A percentile compares a stretch with the other conserved stretches of the same genome.
These are phyloP conservation scores for Saccharomycopsis fodiens DNA, from an alignment of 805 yeast species.

Conservation along the genomic window DNA sequence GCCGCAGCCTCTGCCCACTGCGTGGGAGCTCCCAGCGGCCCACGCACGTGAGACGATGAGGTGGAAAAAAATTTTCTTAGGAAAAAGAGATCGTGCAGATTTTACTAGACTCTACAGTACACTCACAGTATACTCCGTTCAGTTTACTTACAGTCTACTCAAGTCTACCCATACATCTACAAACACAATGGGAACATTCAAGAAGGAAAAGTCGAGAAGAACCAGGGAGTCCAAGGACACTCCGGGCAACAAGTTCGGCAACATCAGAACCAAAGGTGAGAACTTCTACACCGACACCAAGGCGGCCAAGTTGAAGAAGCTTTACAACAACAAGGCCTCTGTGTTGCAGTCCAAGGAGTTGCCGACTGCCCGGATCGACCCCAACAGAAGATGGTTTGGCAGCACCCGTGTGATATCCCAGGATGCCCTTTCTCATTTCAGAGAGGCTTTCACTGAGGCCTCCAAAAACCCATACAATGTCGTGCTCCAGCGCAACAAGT, in stretches of 20 bases:
- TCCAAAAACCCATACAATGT: slow-evolving; percentile 57
- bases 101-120: background rate
- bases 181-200: slow-evolving; percentile 75
- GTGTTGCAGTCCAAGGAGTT: slow-evolving; percentile 78
- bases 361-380: slow-evolving; percentile 90
- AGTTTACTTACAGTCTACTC: background rate
- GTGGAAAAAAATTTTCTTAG: background rate
- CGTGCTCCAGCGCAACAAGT: slow-evolving; percentile 75
- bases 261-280: slow-evolving; percentile 91
- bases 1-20: background rate
- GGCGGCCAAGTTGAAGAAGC: slow-evolving; percentile 78
- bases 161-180: background rate
- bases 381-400: slow-evolving; percentile 96
- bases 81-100: background rate
- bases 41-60: background rate
- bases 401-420: slow-evolving; percentile 96
- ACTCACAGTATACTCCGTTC: background rate
- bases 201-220: slow-evolving; percentile 86
- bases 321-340: slow-evolving; percentile 96
- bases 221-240: slow-evolving; percentile 59
- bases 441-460: slow-evolving; percentile 86
- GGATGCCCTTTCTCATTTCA: slow-evolving; percentile 88
- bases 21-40: background rate
- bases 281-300: slow-evolving; percentile 93
- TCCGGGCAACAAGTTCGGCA: slow-evolving; percentile 57